Conservation (phyloP, 2,329 filamentous ascomycete genomes). For the Endothia cerciana region DNA sequence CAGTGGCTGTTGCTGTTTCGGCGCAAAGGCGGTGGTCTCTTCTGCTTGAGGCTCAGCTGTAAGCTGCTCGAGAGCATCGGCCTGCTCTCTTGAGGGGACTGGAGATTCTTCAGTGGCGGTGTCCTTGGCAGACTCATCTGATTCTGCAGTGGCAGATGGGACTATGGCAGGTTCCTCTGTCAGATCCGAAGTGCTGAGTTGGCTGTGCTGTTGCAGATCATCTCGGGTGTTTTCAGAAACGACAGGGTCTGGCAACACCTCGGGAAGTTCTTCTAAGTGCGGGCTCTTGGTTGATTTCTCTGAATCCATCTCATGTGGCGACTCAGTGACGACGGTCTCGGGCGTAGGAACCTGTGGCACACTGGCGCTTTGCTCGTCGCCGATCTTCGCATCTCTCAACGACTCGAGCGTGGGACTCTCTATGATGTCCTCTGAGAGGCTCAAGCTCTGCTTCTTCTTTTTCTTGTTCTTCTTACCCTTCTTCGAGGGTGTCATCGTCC, state of each 20-base stretch:
- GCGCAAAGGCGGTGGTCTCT: background rate
- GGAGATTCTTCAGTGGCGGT: background rate
- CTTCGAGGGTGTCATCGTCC: constrained; percentile 32
- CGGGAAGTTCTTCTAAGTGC: background rate
- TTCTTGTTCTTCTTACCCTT: constrained; percentile 40
- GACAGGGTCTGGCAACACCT: background rate
- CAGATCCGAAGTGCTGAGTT: background rate
- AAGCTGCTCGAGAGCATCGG: background rate
- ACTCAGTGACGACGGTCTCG: background rate
- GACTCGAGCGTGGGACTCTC: constrained; percentile 25
- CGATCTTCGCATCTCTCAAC: constrained; percentile 25
- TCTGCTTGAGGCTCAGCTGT: background rate
- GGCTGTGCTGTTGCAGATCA: background rate
- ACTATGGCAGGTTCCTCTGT: background rate
- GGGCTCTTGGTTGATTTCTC: background rate
- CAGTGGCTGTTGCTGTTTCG: constrained; percentile 6
- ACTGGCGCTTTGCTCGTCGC: constrained; percentile 1
- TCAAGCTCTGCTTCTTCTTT: constrained; percentile 35
- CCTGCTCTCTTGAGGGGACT: background rate
- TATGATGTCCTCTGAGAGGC: constrained; percentile 30
- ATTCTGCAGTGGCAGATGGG: no score
- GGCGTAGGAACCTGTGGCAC: background rate
- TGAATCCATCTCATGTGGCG: background rate
- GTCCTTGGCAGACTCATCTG: background rate
- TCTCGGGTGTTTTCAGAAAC: background rate